Conservation (phyloP, 2,329 filamentous ascomycete species). For the Fusarium sp. region DNA sequence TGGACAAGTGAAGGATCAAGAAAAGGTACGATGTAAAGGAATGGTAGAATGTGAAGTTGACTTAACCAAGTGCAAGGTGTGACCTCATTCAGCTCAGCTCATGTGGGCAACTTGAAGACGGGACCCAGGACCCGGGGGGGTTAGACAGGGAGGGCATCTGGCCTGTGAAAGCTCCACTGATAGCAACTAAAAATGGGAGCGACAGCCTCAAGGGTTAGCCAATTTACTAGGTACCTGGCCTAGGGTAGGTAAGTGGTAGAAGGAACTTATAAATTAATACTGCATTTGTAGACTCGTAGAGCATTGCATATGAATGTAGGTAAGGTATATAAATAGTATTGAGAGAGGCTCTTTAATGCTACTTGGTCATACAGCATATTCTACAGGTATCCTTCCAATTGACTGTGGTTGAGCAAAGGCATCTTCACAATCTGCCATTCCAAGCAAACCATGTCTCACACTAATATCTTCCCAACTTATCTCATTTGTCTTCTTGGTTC, state of each 20-base stretch:
- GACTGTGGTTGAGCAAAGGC: background rate
- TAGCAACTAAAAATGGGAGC: conserved; percentile 12
- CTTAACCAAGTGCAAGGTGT: conserved; percentile 14
- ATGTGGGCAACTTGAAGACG: conserved; percentile 12
- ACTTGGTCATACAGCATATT: background rate
- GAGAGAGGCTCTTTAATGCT: too few species aligned
- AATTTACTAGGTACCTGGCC: background rate
- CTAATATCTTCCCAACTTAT: background rate
- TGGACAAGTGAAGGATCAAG: conserved; percentile 6
- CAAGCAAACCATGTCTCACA: background rate
- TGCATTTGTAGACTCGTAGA: background rate
- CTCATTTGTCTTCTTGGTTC: too few species aligned
- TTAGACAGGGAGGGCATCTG: conserved; percentile 12
- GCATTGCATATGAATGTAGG: background rate
- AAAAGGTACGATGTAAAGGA: conserved; percentile 15
- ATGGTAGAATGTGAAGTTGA: conserved; percentile 12
- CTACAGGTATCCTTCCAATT: background rate
- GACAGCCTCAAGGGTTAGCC: background rate
- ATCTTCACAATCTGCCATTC: background rate
- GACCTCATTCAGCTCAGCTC: conserved; percentile 34
- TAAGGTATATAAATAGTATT: background rate
- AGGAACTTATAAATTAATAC: background rate
- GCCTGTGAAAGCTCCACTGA: conserved; percentile 14
- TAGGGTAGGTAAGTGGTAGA: background rate
- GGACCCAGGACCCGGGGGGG: background rate